These are phyloP conservation scores for Sporothrix mexicana DNA, from an alignment of 2,329 filamentous ascomycete species.

Conservation along the genomic window DNA sequence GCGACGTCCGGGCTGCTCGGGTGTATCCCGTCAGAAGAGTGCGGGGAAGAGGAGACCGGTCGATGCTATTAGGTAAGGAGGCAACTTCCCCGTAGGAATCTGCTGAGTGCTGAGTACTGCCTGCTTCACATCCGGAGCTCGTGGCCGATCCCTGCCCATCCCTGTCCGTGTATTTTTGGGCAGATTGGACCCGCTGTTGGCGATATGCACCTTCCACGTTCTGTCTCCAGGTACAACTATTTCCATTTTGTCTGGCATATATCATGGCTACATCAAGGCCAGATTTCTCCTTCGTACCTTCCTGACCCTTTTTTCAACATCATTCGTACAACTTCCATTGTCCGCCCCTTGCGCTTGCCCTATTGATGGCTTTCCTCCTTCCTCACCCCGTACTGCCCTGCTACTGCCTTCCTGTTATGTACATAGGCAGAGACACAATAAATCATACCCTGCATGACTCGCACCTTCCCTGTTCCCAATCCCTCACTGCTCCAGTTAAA, in stretches of 20 bases:
- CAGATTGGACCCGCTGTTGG: conserved; percentile 3
- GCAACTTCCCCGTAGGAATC: neutral
- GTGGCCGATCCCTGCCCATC: neutral
- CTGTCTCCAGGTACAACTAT: neutral
- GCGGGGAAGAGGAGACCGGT: conserved; percentile 14
- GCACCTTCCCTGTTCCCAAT: neutral
- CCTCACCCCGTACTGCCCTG: no score
- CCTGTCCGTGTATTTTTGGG: neutral
- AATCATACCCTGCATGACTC: conserved; percentile 1
- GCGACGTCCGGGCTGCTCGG: neutral
- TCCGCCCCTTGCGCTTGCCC: neutral
- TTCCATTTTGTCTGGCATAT: no score
- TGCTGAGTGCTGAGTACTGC: no score
- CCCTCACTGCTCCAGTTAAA: neutral
- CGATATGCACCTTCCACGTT: conserved; percentile 8
- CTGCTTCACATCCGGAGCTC: neutral
- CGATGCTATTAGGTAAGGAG: conserved; percentile 1
- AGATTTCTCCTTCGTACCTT: neutral
- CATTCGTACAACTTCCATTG: neutral
- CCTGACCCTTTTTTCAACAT: neutral
- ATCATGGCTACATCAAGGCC: no score
- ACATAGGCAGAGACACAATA: neutral
- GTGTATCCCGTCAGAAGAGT: conserved; percentile 7
- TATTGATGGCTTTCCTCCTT: neutral
- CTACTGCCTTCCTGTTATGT: conserved; percentile 7